These are phyloP conservation scores for Solanum infundibuliforme DNA, from an alignment of 257 asterid genomes.

Conservation along the genomic window DNA sequence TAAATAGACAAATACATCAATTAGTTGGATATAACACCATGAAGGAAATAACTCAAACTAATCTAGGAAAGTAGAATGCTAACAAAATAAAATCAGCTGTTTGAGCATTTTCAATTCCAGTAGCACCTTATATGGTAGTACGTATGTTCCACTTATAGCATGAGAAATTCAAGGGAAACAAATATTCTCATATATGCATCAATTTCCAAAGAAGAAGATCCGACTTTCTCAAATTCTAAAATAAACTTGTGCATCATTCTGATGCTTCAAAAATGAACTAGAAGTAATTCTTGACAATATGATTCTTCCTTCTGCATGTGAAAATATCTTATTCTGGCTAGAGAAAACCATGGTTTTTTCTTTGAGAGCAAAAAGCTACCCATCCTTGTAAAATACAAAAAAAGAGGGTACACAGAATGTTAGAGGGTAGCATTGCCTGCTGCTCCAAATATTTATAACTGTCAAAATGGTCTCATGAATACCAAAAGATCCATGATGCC, in stretches of 20 bases:
- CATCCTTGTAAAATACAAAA: neutral
- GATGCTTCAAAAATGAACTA: neutral
- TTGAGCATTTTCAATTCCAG: neutral
- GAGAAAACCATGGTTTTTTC: neutral
- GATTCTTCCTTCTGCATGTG: neutral
- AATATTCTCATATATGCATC: neutral
- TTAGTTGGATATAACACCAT: neutral
- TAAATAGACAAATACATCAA: constrained; percentile 11
- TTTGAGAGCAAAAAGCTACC: neutral
- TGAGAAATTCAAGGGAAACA: neutral
- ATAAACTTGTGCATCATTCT: neutral
- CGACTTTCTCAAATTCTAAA: neutral
- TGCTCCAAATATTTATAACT: neutral
- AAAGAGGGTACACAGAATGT: neutral
- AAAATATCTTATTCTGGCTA: neutral
- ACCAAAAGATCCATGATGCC: neutral
- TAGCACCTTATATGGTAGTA: neutral
- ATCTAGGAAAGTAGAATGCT: neutral
- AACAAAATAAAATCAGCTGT: neutral
- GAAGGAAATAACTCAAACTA: neutral
- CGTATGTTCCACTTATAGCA: neutral
- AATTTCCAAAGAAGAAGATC: neutral
- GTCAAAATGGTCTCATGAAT: neutral
- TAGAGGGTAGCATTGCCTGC: neutral
- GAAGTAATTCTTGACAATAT: neutral